Base-by-base conservation (phyloP, 2,329 filamentous ascomycete species). In the Mollisiaceae sp. region DNA sequence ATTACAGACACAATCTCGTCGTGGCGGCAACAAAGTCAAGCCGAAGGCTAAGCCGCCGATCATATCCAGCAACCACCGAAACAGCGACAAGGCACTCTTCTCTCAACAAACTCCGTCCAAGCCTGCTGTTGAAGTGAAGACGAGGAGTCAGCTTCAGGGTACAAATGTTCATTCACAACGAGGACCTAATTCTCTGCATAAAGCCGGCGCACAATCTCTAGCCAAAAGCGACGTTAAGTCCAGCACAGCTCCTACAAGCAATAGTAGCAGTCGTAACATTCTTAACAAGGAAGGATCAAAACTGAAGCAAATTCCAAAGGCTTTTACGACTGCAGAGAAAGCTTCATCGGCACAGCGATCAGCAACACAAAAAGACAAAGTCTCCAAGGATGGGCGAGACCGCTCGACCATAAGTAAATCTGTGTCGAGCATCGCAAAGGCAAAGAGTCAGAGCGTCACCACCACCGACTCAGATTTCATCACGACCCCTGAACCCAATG, bases 11-110 rank as follows among this genome's bases (percentile, higher is more conserved):
- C 50, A 54, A 54, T 18, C 50, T 6, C 50, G 24, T 54, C 50
- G 50, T 32, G 50, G 45, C 15, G 27, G n/a, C 20, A 41, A 38
- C 24, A 63, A 55, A 24, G 36, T 67, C 22, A 64, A 65, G 55
- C 62, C 62, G 8, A 62, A 67, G 20, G 65, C 65, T 18, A 67
- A 67, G 15, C 38, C 41, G n/a, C 65, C 65, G n/a, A 67, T 67
- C 27, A 35, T 59, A 36, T 27, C 14, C 14, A 36, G 56, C 35
- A 32, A 8, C 41, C 39, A 47, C 4, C 39, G 32, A 4, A 59
- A 41, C 56, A 57, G 54, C 20, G 45, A 20, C 35, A 60, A 35
- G 11, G 15, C 52, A 35, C 8, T 47, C 36, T 20, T 1, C 5
- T 15, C 35, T 14, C 60, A 36, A 27, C 18, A 14, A 20, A 39